Percentiles rank a stretch among this genome's conserved stretches.
Conservation (phyloP, 2,329 filamentous ascomycete species). For the Cadophora gregata region DNA sequence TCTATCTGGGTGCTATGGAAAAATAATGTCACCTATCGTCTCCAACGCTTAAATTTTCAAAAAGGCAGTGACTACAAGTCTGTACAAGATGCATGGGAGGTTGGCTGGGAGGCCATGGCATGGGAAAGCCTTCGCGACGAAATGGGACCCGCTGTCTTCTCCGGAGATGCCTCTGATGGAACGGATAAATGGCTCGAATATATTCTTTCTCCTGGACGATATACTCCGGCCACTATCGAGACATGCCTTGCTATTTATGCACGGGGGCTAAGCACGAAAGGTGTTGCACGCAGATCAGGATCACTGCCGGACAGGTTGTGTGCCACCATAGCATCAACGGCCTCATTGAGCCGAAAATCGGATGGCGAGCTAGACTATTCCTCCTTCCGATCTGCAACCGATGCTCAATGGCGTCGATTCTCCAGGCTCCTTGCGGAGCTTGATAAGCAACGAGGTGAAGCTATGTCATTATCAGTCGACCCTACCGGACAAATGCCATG, state of each 20-base stretch:
- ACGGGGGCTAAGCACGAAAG: conserved; percentile 59
- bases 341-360: conserved; percentile 65
- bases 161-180: conserved; percentile 70
- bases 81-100: conserved; percentile 58
- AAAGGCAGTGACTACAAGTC: conserved; percentile 37
- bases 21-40: conserved; percentile 79
- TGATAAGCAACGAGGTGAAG: conserved; percentile 84
- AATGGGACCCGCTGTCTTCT: conserved; percentile 61
- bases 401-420: conserved; percentile 88
- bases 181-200: conserved; percentile 87
- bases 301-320: conserved; percentile 79
- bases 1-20: conserved; percentile 83
- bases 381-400: conserved; percentile 73
- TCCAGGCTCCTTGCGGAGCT: conserved; percentile 86
- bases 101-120: conserved; percentile 73
- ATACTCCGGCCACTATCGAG: conserved; percentile 79
- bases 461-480: conserved; percentile 79
- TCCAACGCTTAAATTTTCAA: conserved; percentile 76
- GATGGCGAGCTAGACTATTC: conserved; percentile 76
- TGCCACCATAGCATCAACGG: conserved; percentile 71
- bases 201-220: conserved; percentile 83
- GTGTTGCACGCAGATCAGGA: conserved; percentile 52
- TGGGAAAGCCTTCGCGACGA: conserved; percentile 61
- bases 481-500: conserved; percentile 74
- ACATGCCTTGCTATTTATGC: conserved; percentile 84